These are phyloP conservation scores for Micractinium conductrix DNA, from an alignment of 139 green algal genomes.

Conservation along the genomic window DNA sequence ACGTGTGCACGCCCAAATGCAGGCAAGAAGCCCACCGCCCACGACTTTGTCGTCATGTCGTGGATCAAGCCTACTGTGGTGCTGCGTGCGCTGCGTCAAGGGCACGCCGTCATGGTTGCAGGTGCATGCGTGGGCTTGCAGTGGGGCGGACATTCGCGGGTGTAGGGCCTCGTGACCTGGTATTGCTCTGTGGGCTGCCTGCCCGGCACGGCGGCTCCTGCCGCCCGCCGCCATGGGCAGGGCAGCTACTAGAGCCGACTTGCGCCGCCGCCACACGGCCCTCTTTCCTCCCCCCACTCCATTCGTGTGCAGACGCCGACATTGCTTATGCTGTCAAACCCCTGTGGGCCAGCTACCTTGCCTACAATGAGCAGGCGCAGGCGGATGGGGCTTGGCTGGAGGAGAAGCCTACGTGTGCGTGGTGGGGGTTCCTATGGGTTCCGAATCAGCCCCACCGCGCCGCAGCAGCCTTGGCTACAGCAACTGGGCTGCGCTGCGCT, in stretches of 20 bases:
- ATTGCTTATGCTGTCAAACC: constrained; percentile 4
- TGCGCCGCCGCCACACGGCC: too few species aligned
- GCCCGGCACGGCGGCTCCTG: too few species aligned
- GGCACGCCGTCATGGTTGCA: neutral
- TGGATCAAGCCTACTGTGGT: constrained; percentile 20
- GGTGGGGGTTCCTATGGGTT: neutral
- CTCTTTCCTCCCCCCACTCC: too few species aligned
- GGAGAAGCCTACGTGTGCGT: neutral
- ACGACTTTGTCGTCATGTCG: constrained; percentile 1
- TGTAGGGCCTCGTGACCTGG: too few species aligned
- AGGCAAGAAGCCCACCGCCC: neutral
- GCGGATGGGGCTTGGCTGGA: neutral
- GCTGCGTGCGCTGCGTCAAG: neutral
- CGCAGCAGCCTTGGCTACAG: neutral
- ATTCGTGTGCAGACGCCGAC: constrained; percentile 13
- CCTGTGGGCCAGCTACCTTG: neutral
- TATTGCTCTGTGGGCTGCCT: too few species aligned
- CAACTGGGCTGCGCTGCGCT: too few species aligned
- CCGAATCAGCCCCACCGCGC: neutral
- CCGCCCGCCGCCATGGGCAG: too few species aligned
- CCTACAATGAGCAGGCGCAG: neutral
- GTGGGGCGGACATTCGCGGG: too few species aligned
- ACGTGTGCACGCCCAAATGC: neutral
- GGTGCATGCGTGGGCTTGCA: neutral
- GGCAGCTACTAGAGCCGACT: too few species aligned